Conservation (phyloP, 441 rosid genomes). For the Manihot esculenta region DNA sequence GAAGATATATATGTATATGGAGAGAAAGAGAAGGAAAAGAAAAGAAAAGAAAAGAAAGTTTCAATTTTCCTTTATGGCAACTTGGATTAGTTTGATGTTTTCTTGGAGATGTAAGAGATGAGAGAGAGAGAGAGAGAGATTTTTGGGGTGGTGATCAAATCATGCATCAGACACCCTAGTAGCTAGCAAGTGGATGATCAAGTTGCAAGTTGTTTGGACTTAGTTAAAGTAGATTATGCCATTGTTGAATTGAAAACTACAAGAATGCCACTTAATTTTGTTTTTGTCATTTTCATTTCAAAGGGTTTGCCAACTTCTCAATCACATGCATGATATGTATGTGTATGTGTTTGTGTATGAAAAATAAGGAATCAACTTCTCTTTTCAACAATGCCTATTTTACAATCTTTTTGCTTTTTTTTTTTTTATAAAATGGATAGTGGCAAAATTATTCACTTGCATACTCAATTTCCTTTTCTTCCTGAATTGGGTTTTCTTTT, state of each 20-base stretch:
- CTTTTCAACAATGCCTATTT: too few relatives aligned
- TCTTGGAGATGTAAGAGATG: conserved; percentile 10
- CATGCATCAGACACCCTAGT: conserved; percentile 18
- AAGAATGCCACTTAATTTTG: conserved; percentile 18
- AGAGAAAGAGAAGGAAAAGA: conserved; percentile 2
- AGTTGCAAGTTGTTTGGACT: conserved; percentile 49
- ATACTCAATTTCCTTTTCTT: too few relatives aligned
- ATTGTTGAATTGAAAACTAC: conserved; percentile 20
- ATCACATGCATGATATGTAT: background rate
- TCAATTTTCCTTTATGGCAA: conserved; percentile 24
- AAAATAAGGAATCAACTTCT: too few relatives aligned
- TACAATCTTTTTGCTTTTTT: background rate
- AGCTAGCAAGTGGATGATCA: conserved; percentile 48
- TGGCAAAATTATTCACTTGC: too few relatives aligned
- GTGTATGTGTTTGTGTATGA: too few relatives aligned
- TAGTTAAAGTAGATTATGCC: conserved; percentile 25
- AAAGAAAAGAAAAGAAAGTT: conserved; percentile 11
- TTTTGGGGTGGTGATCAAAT: conserved; percentile 16
- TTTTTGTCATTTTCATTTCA: background rate
- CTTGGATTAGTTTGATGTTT: conserved; percentile 33
- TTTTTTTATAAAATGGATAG: too few relatives aligned
- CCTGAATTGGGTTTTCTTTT: too few relatives aligned
- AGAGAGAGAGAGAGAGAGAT: too few relatives aligned
- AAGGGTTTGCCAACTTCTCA: conserved; percentile 1
- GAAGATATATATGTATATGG: too few relatives aligned